phyloP scores from a whole-genome alignment of 768 basidiomycete species.

The Suillus subalutaceus region DNA sequence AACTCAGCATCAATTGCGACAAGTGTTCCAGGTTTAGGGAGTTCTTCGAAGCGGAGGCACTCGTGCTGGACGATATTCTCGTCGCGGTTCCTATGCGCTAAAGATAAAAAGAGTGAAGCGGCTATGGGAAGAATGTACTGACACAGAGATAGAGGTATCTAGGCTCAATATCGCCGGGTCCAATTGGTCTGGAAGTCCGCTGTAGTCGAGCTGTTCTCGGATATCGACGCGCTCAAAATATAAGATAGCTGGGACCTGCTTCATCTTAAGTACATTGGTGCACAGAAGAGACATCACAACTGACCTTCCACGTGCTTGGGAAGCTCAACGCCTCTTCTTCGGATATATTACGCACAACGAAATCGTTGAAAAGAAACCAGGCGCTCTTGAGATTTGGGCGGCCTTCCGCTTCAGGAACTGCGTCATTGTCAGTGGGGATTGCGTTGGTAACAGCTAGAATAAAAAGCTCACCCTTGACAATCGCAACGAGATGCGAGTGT shows the following conservation, averaged over 20 bases:
- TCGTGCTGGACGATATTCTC: slow-evolving; percentile 75
- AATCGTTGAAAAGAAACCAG: slow-evolving; percentile 98
- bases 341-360: slow-evolving; percentile 80
- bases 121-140: slow-evolving; percentile 26
- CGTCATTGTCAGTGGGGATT: neutral
- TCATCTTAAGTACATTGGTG: slow-evolving; percentile 20
- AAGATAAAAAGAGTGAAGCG: neutral
- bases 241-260: slow-evolving; percentile 84
- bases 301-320: slow-evolving; percentile 89
- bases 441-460: neutral
- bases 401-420: slow-evolving; percentile 73
- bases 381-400: slow-evolving; percentile 46
- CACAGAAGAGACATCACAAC: slow-evolving; percentile 17
- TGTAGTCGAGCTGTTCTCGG: slow-evolving; percentile 60
- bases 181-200: slow-evolving; percentile 60
- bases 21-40: slow-evolving; percentile 83
- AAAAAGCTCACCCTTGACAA: slow-evolving; percentile 67
- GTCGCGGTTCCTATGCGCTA: slow-evolving; percentile 69
- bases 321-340: slow-evolving; percentile 90
- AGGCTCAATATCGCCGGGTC: slow-evolving; percentile 77
- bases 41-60: slow-evolving; percentile 67
- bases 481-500: slow-evolving; percentile 83
- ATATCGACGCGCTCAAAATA: slow-evolving; percentile 81
- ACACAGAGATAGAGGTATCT: slow-evolving; percentile 91
- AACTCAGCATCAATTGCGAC: slow-evolving; percentile 98